Percentiles rank a stretch among this genome's conserved stretches.
These are phyloP conservation scores for Copromyces sp. DNA, from an alignment of 495 filamentous ascomycete species.

Conservation along the genomic window DNA sequence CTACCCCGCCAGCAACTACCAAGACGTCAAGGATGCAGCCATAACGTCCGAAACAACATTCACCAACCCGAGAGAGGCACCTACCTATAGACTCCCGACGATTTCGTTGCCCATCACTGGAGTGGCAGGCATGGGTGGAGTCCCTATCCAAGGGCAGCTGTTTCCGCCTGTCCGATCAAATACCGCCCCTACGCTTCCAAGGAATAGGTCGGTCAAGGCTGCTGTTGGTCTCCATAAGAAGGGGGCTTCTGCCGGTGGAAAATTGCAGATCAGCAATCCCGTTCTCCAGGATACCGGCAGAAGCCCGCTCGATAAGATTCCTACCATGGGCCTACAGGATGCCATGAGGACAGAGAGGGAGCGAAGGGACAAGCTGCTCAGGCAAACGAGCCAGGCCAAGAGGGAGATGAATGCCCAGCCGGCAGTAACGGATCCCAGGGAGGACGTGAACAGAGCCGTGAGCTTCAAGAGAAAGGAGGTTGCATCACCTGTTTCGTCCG, in stretches of 20 bases:
- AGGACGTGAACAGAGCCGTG: constrained; percentile 24
- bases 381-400: constrained; percentile 12
- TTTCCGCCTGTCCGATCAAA: constrained; percentile 11
- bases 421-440: constrained; percentile 18
- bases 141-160: constrained; percentile 11
- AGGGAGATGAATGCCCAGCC: constrained; percentile 20
- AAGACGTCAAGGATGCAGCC: constrained; percentile 34
- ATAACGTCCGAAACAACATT: constrained; percentile 29
- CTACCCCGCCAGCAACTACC: constrained; percentile 34
- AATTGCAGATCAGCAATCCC: constrained; percentile 39
- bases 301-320: constrained; percentile 34
- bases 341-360: constrained; percentile 39
- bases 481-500: constrained; percentile 12
- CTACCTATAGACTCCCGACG: constrained; percentile 15
- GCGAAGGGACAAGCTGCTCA: constrained; percentile 18
- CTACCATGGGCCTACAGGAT: constrained; percentile 36
- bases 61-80: constrained; percentile 21
- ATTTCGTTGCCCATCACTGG: constrained; percentile 17
- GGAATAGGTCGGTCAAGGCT: constrained; percentile 2
- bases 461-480: constrained; percentile 37
- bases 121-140: constrained; percentile 8
- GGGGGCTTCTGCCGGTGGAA: constrained; percentile 17
- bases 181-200: neutral
- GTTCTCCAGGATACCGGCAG: constrained; percentile 30
- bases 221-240: constrained; percentile 22